Base-by-base conservation (phyloP, 441 rosid species). In the Eruca vesicaria region DNA sequence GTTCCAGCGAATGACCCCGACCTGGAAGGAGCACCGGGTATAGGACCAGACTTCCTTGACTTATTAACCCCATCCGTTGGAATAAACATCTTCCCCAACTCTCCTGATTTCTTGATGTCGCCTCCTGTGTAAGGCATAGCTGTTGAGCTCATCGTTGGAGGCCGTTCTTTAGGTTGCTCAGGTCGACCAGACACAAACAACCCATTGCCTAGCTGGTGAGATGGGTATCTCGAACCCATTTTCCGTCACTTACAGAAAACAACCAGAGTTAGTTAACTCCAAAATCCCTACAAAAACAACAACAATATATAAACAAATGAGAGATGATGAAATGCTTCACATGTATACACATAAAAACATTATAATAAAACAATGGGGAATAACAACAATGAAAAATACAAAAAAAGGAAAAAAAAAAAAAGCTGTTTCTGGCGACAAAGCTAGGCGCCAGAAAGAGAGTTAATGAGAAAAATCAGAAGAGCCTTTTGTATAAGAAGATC, bases 151-250 rank as follows among this genome's bases (percentile, higher is more conserved):
- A 96, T 90, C n/a, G 97, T 90, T 0, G 99, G 98, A 69, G 91
- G 61, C 79, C 89, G 87, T 83, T 96, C 99, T 82, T 96, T 94
- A 3, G 97, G 94, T 84, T 92, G 99, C 84, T 96, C 99, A 18
- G 92, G 97, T 72, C 92, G 87, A 73, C 99, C 98, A 31, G 99
- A 96, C 14, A 96, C 98, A 53, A 89, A 96, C 6, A 96, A 88
- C 79, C 98, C 99, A 87, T 87, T 94, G 87, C 98, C 85, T 71
- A 94, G 96, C 87, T 96, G 88, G 86, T 96, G 99, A 71, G 99
- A 96, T 82, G 98, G 94, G 92, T 90, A 96, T 59, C 99, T 88
- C 48, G 98, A 92, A 83, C 97, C 99, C 99, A 96, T 96, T 83
- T 23, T 86, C 72, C 59, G 73, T 71, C 76, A 66, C 73, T 79